Base-by-base conservation (phyloP, 345 rosid species). In the Eutrema heterophyllum region DNA sequence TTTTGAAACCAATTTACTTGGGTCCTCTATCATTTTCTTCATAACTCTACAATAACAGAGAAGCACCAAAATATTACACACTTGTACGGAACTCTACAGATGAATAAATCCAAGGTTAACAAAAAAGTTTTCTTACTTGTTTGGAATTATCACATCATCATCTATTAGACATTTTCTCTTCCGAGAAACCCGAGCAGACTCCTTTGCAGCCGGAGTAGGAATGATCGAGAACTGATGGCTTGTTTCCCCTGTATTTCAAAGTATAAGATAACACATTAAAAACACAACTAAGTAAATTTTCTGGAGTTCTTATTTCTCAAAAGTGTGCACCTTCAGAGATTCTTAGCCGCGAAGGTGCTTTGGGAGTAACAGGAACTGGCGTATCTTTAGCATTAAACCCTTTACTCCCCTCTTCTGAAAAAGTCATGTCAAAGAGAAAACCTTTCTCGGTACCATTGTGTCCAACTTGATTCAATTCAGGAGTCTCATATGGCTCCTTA, bases 161-260 rank as follows among this genome's bases (percentile, higher is more conserved):
- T 94, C 98, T 36, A 73, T 76, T 35, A 84, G 26, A 77, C 88
- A 87, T 73, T 85, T 88, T 63, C 92, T 79, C 76, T 88, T 88
- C 78, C 84, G 79, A 55, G 69, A 66, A 72, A 45, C 39, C 66
- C 70, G 84, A 54, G 79, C 52, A 73, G 66, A 68, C 78, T 94
- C 97, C 82, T 78, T 88, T 24, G 80, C 57, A 40, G 89, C 85
- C 26, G 97, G 95, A 1, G 95, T 91, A 58, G 65, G 82, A 61
- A 94, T 76, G 78, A 79, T 60, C 54, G 74, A 67, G 68, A 81
- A 75, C 54, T 81, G 84, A 1, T 79, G 91, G 27, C 89, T 75
- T 38, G 59, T 39, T 74, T 69, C 72, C 36, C 81, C 95, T 88
- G 81, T 49, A 71, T 53, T 64, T 38, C 65, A 50, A 50, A 62